Base-by-base conservation (phyloP, 2,329 filamentous ascomycete genomes). In the Aspergillus pseudoviridinutans region DNA sequence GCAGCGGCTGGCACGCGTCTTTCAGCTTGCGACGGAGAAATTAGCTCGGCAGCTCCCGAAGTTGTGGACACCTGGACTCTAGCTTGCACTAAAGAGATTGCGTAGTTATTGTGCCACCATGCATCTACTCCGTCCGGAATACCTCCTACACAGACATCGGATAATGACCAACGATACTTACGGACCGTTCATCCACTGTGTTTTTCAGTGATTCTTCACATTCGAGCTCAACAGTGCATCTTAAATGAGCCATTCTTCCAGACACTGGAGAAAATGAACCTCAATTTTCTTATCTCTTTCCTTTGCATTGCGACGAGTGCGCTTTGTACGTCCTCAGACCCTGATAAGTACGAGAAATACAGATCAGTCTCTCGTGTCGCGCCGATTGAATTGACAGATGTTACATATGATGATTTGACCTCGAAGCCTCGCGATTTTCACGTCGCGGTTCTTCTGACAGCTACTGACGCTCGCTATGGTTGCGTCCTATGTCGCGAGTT, bases 401-500 rank as follows among this genome's bases (percentile, higher is more conserved):
- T 78, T 25, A 80, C 82, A 50, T 99, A 94, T 80, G 82, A 84
- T 65, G 84, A 89, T 64, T 78, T 97, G 64, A 96, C 90, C 3
- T 78, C 84, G 17, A 77, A 84, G 1, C 91, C 92, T 12, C 86
- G 94, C 64, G 90, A 99, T 76, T 96, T 97, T 74, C 87, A 87
- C 42, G 83, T 89, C 28, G 88, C 87, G 2, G 84, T 99, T 3
- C 84, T 99, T 14, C 79, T 99, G 63, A 99, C 94, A 1, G 94
- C 94, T 41, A 78, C 92, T 68, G 92, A 96, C 64, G 70, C 86
- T 32, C 85, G 91, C 58, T 97, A 90, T 71, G 90, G 89, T 59
- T 99, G 94, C 74, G 80, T 87, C 64, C 80, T 97, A 51, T 99
- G 94, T 75, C 84, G 86, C 53, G 91, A 96, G 54, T 96, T 99